Base-by-base conservation (phyloP, 495 filamentous ascomycete species). In the Annulohypoxylon moriforme region DNA sequence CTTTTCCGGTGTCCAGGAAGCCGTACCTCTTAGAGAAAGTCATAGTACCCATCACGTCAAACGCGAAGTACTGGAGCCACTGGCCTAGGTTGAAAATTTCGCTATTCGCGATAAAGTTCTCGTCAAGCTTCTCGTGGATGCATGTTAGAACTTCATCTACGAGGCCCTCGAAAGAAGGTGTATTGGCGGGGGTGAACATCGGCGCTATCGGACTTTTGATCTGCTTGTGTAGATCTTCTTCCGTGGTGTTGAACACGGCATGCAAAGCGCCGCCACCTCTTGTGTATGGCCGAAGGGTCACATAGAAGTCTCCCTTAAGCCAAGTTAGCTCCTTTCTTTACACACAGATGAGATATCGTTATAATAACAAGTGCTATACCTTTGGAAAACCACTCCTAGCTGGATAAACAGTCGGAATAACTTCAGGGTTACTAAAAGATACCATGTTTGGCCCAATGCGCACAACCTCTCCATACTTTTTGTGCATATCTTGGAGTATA, bases 31-130 rank as follows among this genome's bases (percentile, higher is more conserved):
- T 79, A 1, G 83, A 86, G 62, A 85, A 90, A 0, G 85, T 87
- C 49, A 90, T 84, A 33, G 83, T 76, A 10, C 85, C 85, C 60
- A 90, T 87, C 1, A 90, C 87, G 64, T 89, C 88, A 67, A 88
- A 89, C 14, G 84, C 84, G 67, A 81, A 87, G 57, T 72, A 83
- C 67, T 83, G 80, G 31, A 86, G 58, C 82, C 81, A 86, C 14
- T 57, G n/a, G 2, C 29, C 29, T 13, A 57, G 53, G 20, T 57
- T 36, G 31, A 38, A 57, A n/a, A 34, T 27, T 6, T 38, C 33
- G n/a, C 7, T 8, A 34, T 57, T 34, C 8, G 4, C 16, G 7
- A 38, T 24, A n/a, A 57, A 57, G 1, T 34, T 34, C n/a, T 57
- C 53, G 18, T 57, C 53, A 16, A 57, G 53, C 31, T 24, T 34